Conservation (phyloP, 2,329 filamentous ascomycete species). For the Thielaviopsis euricoi region DNA sequence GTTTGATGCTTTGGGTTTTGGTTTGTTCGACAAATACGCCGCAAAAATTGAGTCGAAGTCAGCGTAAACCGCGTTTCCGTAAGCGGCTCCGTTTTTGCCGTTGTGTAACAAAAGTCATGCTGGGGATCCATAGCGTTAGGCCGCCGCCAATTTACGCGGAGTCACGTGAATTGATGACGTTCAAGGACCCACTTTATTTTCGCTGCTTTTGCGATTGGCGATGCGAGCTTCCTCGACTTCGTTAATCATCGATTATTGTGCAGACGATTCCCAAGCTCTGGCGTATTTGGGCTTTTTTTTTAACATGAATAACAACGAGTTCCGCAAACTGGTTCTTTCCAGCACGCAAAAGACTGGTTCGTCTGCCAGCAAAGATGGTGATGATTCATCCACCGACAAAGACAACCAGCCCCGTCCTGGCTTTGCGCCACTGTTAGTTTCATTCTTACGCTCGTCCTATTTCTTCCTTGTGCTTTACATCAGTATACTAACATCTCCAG, state of each 20-base stretch:
- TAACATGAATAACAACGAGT: slow-evolving; percentile 87
- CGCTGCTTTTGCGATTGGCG: not conserved
- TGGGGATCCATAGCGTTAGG: not conserved
- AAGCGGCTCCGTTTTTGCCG: not conserved
- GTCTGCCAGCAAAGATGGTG: not conserved
- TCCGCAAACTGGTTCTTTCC: slow-evolving; percentile 57
- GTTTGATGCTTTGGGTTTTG: no score
- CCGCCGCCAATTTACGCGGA: slow-evolving; percentile 1
- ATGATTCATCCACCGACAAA: not conserved
- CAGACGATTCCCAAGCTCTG: no score
- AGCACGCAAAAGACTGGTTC: slow-evolving; percentile 26
- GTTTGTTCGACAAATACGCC: not conserved
- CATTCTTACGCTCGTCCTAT: not conserved
- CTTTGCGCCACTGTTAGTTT: slow-evolving; percentile 30
- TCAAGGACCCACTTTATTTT: slow-evolving; percentile 1
- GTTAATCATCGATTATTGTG: not conserved
- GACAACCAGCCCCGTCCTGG: not conserved
- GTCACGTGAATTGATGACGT: slow-evolving; percentile 6
- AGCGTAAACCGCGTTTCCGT: no score
- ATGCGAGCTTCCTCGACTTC: no score
- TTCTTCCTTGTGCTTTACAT: not conserved
- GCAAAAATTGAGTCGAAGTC: not conserved
- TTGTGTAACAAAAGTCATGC: not conserved
- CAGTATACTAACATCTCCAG: not conserved
- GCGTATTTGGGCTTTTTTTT: no score